Percentiles rank a stretch among this genome's conserved stretches.
phyloP scores from a whole-genome alignment of 305 asterid genomes.

The Nicotiana rustica region DNA sequence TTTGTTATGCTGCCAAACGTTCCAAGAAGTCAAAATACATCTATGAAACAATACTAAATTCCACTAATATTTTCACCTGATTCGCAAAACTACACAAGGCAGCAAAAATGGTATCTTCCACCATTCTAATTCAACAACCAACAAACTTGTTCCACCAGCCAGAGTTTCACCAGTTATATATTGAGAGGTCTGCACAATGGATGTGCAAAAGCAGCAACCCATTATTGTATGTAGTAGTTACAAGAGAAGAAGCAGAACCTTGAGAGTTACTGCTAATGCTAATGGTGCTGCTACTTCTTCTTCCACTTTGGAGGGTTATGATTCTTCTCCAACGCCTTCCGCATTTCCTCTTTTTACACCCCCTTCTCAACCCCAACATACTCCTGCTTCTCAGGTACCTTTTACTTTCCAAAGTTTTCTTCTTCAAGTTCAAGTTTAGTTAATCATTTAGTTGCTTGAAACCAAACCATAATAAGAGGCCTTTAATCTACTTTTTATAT shows the following conservation, averaged over 20 bases:
- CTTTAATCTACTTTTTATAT: too few species aligned
- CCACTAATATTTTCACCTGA: not conserved
- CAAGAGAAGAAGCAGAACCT: conserved; percentile 45
- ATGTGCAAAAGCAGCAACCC: conserved; percentile 39
- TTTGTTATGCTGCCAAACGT: conserved; percentile 19
- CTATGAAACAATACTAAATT: not conserved
- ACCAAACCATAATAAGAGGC: too few species aligned
- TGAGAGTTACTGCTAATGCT: conserved; percentile 36
- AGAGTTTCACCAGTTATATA: not conserved
- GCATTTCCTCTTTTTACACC: conserved; percentile 63
- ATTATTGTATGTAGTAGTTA: conserved; percentile 31
- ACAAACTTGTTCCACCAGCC: conserved; percentile 30
- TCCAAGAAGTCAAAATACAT: not conserved
- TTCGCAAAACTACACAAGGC: not conserved
- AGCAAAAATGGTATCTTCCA: not conserved
- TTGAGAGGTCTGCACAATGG: not conserved
- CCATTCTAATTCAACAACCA: conserved; percentile 29
- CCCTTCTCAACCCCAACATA: conserved; percentile 49
- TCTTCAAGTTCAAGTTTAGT: conserved; percentile 24
- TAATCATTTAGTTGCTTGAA: not conserved
- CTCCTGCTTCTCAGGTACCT: conserved; percentile 77
- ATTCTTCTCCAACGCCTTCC: conserved; percentile 46
- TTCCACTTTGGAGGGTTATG: conserved; percentile 46
- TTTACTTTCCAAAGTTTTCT: not conserved
- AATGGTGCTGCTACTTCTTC: conserved; percentile 42